A percentile compares a stretch with the other conserved stretches of the same genome.
Evolutionary conservation across 169 alveolate species (phyloP).

Genomic region (Cryptosporidium sp.): DNA sequence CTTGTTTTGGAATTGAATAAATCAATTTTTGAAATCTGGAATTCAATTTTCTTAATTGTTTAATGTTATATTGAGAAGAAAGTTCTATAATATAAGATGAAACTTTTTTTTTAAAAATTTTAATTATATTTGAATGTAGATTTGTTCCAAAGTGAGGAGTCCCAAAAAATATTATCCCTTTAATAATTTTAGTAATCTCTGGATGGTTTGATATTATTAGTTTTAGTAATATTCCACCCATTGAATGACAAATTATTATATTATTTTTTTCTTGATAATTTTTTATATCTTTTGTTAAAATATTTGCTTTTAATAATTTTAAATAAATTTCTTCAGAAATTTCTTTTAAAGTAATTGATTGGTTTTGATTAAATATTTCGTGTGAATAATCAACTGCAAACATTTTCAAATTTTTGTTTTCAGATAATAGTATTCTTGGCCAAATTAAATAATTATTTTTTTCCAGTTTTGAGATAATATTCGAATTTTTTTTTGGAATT

Average conservation of each 20-base stretch:
- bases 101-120: constrained; percentile 11
- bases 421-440: constrained; percentile 54
- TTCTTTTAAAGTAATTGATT: constrained; percentile 8
- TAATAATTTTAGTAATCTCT: constrained; percentile 21
- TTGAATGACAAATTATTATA: constrained; percentile 68
- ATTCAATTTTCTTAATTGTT: constrained; percentile 19
- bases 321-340: constrained; percentile 58
- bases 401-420: not conserved
- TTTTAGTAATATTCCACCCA: constrained; percentile 70
- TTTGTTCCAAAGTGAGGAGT: constrained; percentile 74
- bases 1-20: constrained; percentile 56
- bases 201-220: constrained; percentile 61
- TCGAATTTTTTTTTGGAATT: not conserved
- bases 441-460: constrained; percentile 37
- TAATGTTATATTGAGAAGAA: constrained; percentile 28
- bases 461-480: constrained; percentile 16
- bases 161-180: constrained; percentile 70
- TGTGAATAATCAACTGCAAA: constrained; percentile 66
- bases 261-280: constrained; percentile 12
- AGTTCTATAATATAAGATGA: constrained; percentile 48
- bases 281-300: constrained; percentile 14
- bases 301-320: constrained; percentile 53
- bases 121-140: constrained; percentile 1
- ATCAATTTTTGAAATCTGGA: constrained; percentile 38
- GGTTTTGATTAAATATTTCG: constrained; percentile 24